phyloP scores from a whole-genome alignment of 768 basidiomycete genomes.

The Russula emetica region DNA sequence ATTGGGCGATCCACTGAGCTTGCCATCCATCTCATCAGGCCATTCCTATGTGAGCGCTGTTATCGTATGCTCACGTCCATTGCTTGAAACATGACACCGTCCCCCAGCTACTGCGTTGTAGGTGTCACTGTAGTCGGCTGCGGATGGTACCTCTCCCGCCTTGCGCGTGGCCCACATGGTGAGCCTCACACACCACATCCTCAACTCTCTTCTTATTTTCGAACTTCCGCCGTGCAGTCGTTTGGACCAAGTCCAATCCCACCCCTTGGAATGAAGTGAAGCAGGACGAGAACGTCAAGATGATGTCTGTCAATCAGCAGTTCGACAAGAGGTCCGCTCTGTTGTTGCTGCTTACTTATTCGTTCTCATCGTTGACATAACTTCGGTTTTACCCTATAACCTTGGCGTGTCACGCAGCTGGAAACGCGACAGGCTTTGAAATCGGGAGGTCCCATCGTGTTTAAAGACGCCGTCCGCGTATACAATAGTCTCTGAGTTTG shows the following conservation, averaged over 20 bases:
- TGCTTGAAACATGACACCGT: not conserved
- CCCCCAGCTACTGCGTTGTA: conserved; percentile 45
- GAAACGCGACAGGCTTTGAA: conserved; percentile 67
- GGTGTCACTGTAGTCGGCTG: conserved; percentile 44
- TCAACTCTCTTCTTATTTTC: not conserved
- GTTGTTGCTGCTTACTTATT: not conserved
- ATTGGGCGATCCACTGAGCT: not conserved
- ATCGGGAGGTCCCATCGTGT: not conserved
- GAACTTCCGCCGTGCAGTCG: conserved; percentile 36
- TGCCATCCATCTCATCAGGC: conserved; percentile 18
- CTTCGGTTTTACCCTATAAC: conserved; percentile 15
- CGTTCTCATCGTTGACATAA: conserved; percentile 12
- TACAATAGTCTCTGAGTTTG: conserved; percentile 21
- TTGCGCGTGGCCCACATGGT: conserved; percentile 44
- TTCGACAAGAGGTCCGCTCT: conserved; percentile 64
- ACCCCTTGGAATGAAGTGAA: conserved; percentile 85
- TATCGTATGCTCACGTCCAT: not conserved
- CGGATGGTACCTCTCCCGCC: conserved; percentile 42
- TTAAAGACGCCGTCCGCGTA: not conserved
- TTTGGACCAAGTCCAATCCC: conserved; percentile 70
- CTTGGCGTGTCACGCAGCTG: conserved; percentile 46
- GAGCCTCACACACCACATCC: conserved; percentile 10
- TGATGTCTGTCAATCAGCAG: conserved; percentile 64
- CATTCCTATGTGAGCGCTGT: conserved; percentile 26
- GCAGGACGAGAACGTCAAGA: conserved; percentile 68